Evolutionary conservation across 257 asterid genomes (phyloP), one percentile per base, ranked within the genome.

Genomic region (Nicotiana tomentosiformis): DNA sequence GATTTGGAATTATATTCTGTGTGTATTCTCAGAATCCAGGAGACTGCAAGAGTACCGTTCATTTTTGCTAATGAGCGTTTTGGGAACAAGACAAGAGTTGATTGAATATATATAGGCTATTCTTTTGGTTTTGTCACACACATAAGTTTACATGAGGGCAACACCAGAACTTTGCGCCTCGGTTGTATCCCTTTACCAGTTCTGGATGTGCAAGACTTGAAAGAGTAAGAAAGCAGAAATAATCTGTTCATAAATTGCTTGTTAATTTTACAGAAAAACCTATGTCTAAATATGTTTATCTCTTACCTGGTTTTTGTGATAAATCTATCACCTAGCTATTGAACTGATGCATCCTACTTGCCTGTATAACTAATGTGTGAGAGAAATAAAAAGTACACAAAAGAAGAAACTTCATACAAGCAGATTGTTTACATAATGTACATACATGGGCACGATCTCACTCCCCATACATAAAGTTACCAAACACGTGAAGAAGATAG

Each of bases 351-450:
- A 67, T 67, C 51, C 70, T 18, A 6, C 78, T 62, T 69, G 68
- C 69, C 30, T 39, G 57, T 66, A 61, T 78, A 32, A 69, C 66
- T 74, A 83, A 64, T 80, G 77, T 46, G 78, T 30, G 57, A 43
- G 29, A 68, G 82, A 55, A 72, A 32, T 78, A 57, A 29, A 7
- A 26, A 79, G 26, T 51, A 17, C 77, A 49, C 32, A 80, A 81
- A 32, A 57, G 3, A 29, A 7, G 81, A 83, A 82, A 83, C 65
- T 78, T 69, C 49, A 80, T 32, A 77, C 84, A 79, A 83, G 82
- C 81, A 86, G 67, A 72, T 64, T 58, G 84, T 77, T 64, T 68
- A 83, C 84, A 69, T 76, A 80, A 76, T 49, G 43, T 74, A 74
- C 80, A 74, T 74, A 51, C 10, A 51, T 26, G 46, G 68, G n/a